These are phyloP conservation scores for Globisporangium uncinulatum DNA, from an alignment of 352 stramenopile genomes.

Conservation along the genomic window DNA sequence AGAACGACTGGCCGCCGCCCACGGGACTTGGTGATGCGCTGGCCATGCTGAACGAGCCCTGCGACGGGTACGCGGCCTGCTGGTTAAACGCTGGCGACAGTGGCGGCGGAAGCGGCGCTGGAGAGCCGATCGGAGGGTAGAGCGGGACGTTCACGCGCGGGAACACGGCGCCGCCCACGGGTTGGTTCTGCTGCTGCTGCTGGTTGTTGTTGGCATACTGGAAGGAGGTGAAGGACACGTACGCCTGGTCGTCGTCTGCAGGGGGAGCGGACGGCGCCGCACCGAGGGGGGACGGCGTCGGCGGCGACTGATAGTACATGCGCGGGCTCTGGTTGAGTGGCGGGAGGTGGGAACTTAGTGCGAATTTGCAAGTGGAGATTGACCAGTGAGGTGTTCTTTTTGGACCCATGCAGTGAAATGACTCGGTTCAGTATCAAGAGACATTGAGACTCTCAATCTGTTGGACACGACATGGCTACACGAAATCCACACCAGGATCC, in stretches of 20 bases:
- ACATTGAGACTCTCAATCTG: too few species aligned
- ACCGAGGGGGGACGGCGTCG: conserved; percentile 5
- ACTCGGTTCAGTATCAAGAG: too few species aligned
- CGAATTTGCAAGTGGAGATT: too few species aligned
- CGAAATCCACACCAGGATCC: neutral
- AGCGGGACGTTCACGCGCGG: conserved; percentile 7
- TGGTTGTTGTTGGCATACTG: neutral
- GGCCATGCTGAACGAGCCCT: conserved; percentile 9
- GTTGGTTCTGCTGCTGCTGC: conserved; percentile 10
- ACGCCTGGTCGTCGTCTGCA: conserved; percentile 22
- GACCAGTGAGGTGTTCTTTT: neutral
- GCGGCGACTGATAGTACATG: conserved; percentile 10
- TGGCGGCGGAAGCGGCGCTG: neutral
- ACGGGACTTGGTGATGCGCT: conserved; percentile 3
- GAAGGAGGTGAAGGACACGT: conserved; percentile 22
- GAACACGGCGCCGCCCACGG: neutral
- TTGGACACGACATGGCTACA: too few species aligned
- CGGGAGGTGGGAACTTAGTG: neutral
- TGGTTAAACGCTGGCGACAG: conserved; percentile 5
- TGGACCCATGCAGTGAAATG: neutral
- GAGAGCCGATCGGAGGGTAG: neutral
- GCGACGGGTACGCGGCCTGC: conserved; percentile 5
- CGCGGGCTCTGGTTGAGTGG: neutral
- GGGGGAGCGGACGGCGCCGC: conserved; percentile 33
- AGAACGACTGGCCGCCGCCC: conserved; percentile 6